phyloP scores from a whole-genome alignment of 2,329 filamentous ascomycete species.

The Hypoxylon sp. region DNA sequence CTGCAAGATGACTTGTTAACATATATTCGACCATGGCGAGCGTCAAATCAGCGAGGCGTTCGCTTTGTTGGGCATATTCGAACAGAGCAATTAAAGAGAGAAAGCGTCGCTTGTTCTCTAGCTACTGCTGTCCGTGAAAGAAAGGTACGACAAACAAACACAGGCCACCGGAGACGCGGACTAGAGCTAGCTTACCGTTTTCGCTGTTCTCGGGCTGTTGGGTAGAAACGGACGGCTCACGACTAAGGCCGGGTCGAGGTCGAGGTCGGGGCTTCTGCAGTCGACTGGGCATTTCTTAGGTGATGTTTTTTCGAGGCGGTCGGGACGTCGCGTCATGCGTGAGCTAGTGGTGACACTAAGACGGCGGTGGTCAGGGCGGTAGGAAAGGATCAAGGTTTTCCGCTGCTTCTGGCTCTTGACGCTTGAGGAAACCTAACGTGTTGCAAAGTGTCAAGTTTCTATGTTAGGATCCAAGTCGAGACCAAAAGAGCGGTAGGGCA shows the following conservation, averaged over 20 bases:
- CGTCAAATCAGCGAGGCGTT: slow-evolving; percentile 12
- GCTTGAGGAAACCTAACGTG: not conserved
- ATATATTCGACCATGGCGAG: slow-evolving; percentile 15
- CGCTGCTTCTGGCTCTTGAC: slow-evolving; percentile 5
- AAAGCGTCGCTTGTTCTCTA: slow-evolving; percentile 7
- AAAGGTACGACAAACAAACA: slow-evolving; percentile 18
- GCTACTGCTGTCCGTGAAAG: slow-evolving; percentile 12
- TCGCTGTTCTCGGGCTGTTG: slow-evolving; percentile 30
- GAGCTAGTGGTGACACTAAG: not conserved
- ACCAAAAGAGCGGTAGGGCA: slow-evolving; percentile 3
- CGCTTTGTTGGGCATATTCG: slow-evolving; percentile 31
- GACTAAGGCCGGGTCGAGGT: slow-evolving; percentile 19
- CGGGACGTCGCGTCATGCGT: slow-evolving; percentile 6
- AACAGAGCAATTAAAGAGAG: slow-evolving; percentile 13
- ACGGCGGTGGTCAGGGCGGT: not conserved
- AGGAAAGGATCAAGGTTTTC: not conserved
- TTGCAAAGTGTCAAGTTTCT: slow-evolving; percentile 1
- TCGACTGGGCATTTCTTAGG: slow-evolving; percentile 46
- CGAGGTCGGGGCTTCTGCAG: slow-evolving; percentile 41
- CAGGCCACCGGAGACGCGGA: not conserved
- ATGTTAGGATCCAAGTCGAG: not conserved
- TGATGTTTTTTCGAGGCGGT: slow-evolving; percentile 10
- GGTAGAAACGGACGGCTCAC: slow-evolving; percentile 20
- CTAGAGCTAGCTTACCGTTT: slow-evolving; percentile 40
- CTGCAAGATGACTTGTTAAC: slow-evolving; percentile 36